phyloP scores from a whole-genome alignment of 768 basidiomycete genomes.

The Termitomyces eurrhizus region DNA sequence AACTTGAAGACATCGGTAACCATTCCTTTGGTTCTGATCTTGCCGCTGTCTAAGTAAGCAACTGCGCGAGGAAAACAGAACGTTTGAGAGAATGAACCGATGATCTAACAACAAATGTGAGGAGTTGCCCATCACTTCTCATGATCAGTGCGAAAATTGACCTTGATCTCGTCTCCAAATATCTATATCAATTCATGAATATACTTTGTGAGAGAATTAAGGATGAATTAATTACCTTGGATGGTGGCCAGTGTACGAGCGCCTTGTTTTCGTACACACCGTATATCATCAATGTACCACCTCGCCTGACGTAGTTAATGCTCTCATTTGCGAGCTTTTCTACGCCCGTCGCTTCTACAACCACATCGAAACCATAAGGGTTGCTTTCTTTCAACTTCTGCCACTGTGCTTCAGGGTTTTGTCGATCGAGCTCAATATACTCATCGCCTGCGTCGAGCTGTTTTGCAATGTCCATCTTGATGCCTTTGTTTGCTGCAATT shows the following conservation, averaged over 20 bases:
- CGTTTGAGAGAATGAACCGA: constrained; percentile 87
- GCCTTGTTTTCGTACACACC: constrained; percentile 90
- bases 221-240: constrained; percentile 34
- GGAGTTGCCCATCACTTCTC: neutral
- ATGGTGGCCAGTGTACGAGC: constrained; percentile 80
- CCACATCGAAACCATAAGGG: constrained; percentile 89
- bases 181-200: constrained; percentile 38
- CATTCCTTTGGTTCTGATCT: constrained; percentile 79
- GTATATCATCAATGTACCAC: constrained; percentile 84
- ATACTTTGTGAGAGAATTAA: too few relatives aligned
- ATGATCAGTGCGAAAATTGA: constrained; percentile 11
- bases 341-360: constrained; percentile 62
- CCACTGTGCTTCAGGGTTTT: constrained; percentile 77
- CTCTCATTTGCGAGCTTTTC: constrained; percentile 84
- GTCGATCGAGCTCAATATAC: constrained; percentile 80
- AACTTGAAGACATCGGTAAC: constrained; percentile 60
- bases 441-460: constrained; percentile 77
- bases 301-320: constrained; percentile 85
- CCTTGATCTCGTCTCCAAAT: constrained; percentile 59
- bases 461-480: constrained; percentile 87
- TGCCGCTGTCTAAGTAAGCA: constrained; percentile 83
- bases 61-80: constrained; percentile 90
- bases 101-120: constrained; percentile 48
- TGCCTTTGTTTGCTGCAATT: constrained; percentile 85
- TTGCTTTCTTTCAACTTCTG: constrained; percentile 73